These are phyloP conservation scores for Hypoxylon cercidicola DNA, from an alignment of 495 filamentous ascomycete genomes.

Conservation along the genomic window DNA sequence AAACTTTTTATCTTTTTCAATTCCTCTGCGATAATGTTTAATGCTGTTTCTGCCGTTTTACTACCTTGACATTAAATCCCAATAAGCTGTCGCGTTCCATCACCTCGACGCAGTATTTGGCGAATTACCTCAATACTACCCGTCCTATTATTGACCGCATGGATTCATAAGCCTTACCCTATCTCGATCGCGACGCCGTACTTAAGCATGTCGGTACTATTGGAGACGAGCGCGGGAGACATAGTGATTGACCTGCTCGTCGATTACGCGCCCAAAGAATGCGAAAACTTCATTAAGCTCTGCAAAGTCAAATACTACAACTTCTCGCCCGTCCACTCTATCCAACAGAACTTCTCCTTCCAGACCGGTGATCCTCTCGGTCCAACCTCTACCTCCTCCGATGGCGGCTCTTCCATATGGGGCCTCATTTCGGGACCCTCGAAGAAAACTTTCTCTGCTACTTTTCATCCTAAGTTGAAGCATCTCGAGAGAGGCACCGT, in stretches of 20 bases:
- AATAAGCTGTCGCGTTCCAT: no score
- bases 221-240: conserved; percentile 92
- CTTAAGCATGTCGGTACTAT: conserved; percentile 72
- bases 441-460: conserved; percentile 82
- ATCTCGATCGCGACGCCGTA: neutral
- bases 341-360: conserved; percentile 93
- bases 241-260: conserved; percentile 91
- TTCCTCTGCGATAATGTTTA: neutral
- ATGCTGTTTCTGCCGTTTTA: no score
- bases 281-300: conserved; percentile 97
- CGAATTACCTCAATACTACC: neutral
- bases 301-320: conserved; percentile 99
- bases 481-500: conserved; percentile 89
- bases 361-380: conserved; percentile 95
- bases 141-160: neutral
- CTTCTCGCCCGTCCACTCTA: conserved; percentile 86
- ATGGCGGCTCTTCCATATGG: conserved; percentile 94
- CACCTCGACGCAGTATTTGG: neutral
- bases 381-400: conserved; percentile 79
- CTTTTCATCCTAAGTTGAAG: conserved; percentile 84
- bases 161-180: neutral
- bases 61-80: no score
- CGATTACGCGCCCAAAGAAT: conserved; percentile 85
- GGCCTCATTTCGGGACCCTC: conserved; percentile 77
- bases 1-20: neutral